Base-by-base conservation (phyloP, 768 basidiomycete species). In the Hypholoma sublateritium region DNA sequence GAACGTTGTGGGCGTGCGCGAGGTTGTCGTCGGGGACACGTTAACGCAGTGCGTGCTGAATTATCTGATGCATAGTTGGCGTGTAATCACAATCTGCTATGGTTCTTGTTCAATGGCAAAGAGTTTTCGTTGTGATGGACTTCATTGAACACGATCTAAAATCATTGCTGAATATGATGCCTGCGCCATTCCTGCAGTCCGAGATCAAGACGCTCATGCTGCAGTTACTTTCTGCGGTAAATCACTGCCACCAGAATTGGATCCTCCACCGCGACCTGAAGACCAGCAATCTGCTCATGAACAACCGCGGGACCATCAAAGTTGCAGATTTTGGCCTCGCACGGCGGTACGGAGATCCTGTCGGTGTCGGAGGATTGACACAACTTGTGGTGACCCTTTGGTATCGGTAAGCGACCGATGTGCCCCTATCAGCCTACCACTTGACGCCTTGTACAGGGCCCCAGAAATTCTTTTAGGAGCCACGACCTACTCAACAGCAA, bases 61-160 rank as follows among this genome's bases (percentile, higher is more conserved):
- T 59, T 66, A 63, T 61, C 50, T 62, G 45, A 53, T 62, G 53
- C 46, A 52, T 58, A 47, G 56, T 39, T 60, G 53, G 64, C 55
- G 56, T 67, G 66, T 72, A 70, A 73, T 68, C 69, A 72, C 65
- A 60, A 54, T 62, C 52, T 59, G 24, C 25, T 48, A 35, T 56
- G 51, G 55, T 48, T 54, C 53, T 61, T 24, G 46, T 36, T 56
- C 49, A 63, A 60, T 62, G 60, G 58, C 53, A 60, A 74, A 98
- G 97, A 77, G 93, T 98, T 43, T 99, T 95, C 72, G 95, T 99
- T 62, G 97, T 98, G 35, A 97, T 97, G 95, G 95, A 97, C 71
- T 99, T 99, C 69, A 96, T 99, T 69, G 97, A 99, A 72, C 97
- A 99, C 72, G 97, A 99, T 71, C 88, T 99, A 70, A 99, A 99